Percentiles rank a stretch among this genome's conserved stretches.
These are phyloP conservation scores for Yamadazyma mexicana DNA, from an alignment of 1,139 yeast species.

Conservation along the genomic window DNA sequence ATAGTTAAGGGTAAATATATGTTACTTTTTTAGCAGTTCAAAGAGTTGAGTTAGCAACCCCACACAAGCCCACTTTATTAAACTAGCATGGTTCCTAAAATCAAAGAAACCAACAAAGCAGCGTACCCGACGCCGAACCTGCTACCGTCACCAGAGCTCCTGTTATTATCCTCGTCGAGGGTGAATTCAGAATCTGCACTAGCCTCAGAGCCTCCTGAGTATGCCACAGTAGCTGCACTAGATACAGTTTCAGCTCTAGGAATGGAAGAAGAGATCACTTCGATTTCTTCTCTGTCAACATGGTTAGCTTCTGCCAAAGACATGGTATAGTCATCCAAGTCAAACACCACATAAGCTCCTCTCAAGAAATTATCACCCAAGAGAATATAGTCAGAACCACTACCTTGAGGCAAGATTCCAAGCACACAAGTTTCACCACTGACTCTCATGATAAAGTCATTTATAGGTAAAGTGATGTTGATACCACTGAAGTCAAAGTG, in stretches of 20 bases:
- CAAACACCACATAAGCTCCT: constrained; percentile 75
- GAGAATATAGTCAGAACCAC: constrained; percentile 21
- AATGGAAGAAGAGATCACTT: constrained; percentile 22
- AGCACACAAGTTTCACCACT: constrained; percentile 24
- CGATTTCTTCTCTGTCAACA: constrained; percentile 42
- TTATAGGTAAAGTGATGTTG: constrained; percentile 36
- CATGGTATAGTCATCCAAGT: constrained; percentile 63
- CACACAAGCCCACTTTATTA: no score
- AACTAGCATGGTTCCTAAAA: no score
- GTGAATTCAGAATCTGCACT: constrained; percentile 1
- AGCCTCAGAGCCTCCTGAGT: constrained; percentile 16
- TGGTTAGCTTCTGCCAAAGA: constrained; percentile 64
- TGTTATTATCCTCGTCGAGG: constrained; percentile 2
- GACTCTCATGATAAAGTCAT: constrained; percentile 23
- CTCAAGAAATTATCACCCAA: constrained; percentile 78
- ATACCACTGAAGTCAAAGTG: constrained; percentile 38
- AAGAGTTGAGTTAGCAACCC: no score
- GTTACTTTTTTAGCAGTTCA: no score
- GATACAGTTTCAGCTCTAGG: constrained; percentile 15
- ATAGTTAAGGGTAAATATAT: no score
- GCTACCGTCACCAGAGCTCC: background rate
- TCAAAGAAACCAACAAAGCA: no score
- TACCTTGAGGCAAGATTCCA: constrained; percentile 29
- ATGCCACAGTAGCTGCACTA: constrained; percentile 14
- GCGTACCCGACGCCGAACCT: background rate